Evolutionary conservation across 2,329 filamentous ascomycete species (phyloP).

Genomic region (Pseudogymnoascus sp.): DNA sequence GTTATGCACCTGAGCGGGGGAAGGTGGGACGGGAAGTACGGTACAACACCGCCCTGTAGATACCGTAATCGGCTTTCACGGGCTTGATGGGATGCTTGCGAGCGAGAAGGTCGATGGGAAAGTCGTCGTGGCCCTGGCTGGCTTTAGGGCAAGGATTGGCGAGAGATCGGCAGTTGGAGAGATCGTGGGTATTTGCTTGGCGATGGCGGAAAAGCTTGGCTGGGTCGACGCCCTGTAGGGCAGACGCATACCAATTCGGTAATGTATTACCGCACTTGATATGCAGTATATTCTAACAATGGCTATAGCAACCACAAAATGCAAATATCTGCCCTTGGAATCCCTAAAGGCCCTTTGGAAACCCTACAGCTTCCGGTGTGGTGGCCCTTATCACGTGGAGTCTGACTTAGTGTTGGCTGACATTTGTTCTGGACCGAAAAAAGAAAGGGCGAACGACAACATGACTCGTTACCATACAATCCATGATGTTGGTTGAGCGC

Average conservation of each 20-base stretch:
- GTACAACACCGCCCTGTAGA: neutral
- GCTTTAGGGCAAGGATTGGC: neutral
- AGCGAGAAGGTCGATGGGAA: neutral
- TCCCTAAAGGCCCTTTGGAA: neutral
- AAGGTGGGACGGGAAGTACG: neutral
- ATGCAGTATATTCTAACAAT: neutral
- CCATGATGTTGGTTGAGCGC: neutral
- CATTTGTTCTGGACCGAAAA: neutral
- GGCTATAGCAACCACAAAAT: neutral
- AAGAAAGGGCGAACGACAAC: neutral
- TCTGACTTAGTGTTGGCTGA: neutral
- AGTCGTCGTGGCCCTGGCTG: neutral
- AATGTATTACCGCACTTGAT: neutral
- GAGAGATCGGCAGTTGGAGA: neutral
- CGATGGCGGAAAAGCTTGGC: slow-evolving; percentile 1
- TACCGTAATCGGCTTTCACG: neutral
- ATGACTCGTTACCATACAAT: neutral
- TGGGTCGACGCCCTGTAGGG: neutral
- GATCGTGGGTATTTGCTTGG: slow-evolving; percentile 6
- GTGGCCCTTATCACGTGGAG: neutral
- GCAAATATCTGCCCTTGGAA: neutral
- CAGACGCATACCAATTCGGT: neutral
- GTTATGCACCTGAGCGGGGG: slow-evolving; percentile 1
- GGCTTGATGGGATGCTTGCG: neutral
- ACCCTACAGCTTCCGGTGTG: neutral